These are phyloP conservation scores for Xylaria bambusicola DNA, from an alignment of 495 filamentous ascomycete species.

Conservation along the genomic window DNA sequence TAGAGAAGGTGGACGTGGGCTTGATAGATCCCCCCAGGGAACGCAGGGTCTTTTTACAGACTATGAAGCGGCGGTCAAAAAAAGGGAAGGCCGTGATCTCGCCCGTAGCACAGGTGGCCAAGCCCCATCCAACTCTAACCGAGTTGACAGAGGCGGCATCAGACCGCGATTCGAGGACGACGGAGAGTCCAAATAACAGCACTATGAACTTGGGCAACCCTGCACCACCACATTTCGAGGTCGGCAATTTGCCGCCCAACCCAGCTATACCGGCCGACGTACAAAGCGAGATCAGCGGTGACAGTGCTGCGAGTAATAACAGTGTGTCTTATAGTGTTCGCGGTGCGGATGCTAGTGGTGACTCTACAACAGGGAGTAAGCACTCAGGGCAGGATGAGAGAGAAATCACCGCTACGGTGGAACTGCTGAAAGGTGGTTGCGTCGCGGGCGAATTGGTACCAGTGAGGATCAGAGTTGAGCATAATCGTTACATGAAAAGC, in stretches of 20 bases:
- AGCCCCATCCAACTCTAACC: slow-evolving; percentile 21
- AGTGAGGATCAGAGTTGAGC: slow-evolving; percentile 77
- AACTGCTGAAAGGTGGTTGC: slow-evolving; percentile 78
- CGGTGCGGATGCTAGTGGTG: slow-evolving; percentile 37
- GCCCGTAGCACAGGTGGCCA: slow-evolving; percentile 26
- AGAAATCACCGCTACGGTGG: slow-evolving; percentile 84
- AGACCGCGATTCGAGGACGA: slow-evolving; percentile 41
- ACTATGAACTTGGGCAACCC: slow-evolving; percentile 41
- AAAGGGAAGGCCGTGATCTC: slow-evolving; percentile 42
- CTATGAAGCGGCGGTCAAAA: slow-evolving; percentile 60
- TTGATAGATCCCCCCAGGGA: slow-evolving; percentile 58
- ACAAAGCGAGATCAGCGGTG: slow-evolving; percentile 49
- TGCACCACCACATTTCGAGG: slow-evolving; percentile 16
- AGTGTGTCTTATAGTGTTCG: slow-evolving; percentile 40
- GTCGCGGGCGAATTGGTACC: slow-evolving; percentile 82
- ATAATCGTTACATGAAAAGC: slow-evolving; percentile 83
- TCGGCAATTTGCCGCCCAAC: slow-evolving; percentile 29
- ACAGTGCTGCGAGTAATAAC: slow-evolving; percentile 46
- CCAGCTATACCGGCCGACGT: slow-evolving; percentile 40
- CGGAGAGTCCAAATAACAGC: slow-evolving; percentile 47
- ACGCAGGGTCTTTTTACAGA: slow-evolving; percentile 79
- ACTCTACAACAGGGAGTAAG: slow-evolving; percentile 30
- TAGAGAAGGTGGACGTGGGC: slow-evolving; percentile 69
- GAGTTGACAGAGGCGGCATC: slow-evolving; percentile 35
- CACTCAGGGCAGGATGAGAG: slow-evolving; percentile 48